Conservation (phyloP, 164 flowering plant genomes). For the Annona squamosa region DNA sequence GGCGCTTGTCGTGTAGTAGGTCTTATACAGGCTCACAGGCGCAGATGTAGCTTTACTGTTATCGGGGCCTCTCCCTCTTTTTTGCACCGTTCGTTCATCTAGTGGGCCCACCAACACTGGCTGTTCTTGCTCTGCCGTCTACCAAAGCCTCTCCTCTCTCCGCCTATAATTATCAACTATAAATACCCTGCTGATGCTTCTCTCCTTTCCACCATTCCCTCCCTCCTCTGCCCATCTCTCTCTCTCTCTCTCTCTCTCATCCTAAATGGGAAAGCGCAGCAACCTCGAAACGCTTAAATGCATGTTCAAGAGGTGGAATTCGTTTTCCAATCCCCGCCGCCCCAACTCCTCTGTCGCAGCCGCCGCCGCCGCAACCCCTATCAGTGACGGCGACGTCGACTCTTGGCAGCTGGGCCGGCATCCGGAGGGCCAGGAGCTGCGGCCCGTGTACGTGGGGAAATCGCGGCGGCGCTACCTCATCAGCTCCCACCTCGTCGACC, state of each 20-base stretch:
- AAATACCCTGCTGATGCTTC: not conserved
- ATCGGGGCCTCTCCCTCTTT: too few species aligned
- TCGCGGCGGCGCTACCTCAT: constrained; percentile 62
- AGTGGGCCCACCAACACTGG: too few species aligned
- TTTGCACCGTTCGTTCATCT: too few species aligned
- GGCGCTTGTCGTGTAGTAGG: too few species aligned
- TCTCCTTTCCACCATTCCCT: not conserved
- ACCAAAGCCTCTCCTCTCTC: not conserved
- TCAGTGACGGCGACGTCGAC: not conserved
- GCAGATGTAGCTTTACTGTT: too few species aligned
- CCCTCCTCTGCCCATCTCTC: not conserved
- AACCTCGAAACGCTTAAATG: constrained; percentile 23
- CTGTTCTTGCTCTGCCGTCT: too few species aligned
- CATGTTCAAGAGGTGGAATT: constrained; percentile 35
- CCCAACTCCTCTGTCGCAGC: constrained; percentile 3
- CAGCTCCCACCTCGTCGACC: constrained; percentile 42
- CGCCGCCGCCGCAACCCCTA: constrained; percentile 10
- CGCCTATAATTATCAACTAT: not conserved
- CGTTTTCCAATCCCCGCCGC: constrained; percentile 18
- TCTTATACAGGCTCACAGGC: too few species aligned
- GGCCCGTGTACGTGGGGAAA: constrained; percentile 60
- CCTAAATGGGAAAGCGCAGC: constrained; percentile 28
- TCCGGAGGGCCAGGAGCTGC: constrained; percentile 8
- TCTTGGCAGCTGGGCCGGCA: not conserved
- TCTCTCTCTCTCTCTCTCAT: not conserved